phyloP scores from a whole-genome alignment of 2,329 filamentous ascomycete genomes.

The Magnaporthales sp. region DNA sequence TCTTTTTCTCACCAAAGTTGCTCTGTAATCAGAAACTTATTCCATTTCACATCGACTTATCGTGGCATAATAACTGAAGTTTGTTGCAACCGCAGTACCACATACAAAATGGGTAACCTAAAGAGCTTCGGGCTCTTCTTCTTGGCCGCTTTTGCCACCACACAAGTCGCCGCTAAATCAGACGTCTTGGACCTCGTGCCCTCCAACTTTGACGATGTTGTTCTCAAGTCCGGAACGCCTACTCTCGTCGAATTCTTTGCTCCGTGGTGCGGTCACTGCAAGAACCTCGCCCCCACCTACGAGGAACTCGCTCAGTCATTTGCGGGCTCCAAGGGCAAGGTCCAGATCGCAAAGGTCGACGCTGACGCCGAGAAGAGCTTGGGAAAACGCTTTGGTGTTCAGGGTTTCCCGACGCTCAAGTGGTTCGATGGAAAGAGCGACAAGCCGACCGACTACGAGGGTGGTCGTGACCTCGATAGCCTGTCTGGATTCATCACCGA shows the following conservation, averaged over 20 bases:
- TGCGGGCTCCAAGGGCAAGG: constrained; percentile 59
- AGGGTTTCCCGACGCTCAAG: constrained; percentile 95
- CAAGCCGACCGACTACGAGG: constrained; percentile 74
- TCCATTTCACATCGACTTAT: not conserved
- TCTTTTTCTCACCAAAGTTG: not conserved
- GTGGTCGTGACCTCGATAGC: constrained; percentile 80
- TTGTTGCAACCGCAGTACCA: not conserved
- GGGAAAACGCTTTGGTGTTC: constrained; percentile 77
- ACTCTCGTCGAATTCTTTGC: constrained; percentile 97
- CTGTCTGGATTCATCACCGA: constrained; percentile 72
- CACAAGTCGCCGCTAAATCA: constrained; percentile 56
- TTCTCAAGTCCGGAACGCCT: constrained; percentile 86
- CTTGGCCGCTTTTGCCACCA: constrained; percentile 44
- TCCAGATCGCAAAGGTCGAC: constrained; percentile 92
- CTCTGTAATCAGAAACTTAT: not conserved
- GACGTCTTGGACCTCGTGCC: constrained; percentile 86
- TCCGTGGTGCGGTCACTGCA: constrained; percentile 99
- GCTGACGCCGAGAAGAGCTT: constrained; percentile 81
- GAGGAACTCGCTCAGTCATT: constrained; percentile 78
- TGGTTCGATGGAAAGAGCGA: constrained; percentile 95
- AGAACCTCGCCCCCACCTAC: constrained; percentile 88
- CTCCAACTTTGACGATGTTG: constrained; percentile 82
- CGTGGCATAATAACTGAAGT: not conserved
- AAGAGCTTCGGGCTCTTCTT: constrained; percentile 41
- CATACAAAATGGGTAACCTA: constrained; percentile 41